phyloP scores from a whole-genome alignment of 2,329 filamentous ascomycete genomes.

The Botryotinia globosa region DNA sequence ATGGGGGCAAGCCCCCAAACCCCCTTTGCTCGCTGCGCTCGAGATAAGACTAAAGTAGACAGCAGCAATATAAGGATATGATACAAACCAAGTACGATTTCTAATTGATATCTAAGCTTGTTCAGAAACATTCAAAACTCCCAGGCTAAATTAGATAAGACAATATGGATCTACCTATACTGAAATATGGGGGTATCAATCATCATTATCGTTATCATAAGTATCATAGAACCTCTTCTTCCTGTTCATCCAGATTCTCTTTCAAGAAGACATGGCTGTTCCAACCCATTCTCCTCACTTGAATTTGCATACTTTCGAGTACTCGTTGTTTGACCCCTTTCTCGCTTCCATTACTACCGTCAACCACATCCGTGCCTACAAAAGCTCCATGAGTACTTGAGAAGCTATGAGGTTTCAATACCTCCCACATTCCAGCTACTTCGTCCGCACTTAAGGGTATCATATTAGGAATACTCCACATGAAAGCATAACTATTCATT shows the following conservation, averaged over 20 bases:
- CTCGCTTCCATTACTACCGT: slow-evolving; percentile 38
- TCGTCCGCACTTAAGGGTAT: slow-evolving; percentile 67
- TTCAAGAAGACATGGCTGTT: slow-evolving; percentile 32
- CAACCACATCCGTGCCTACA: slow-evolving; percentile 58
- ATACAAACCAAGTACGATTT: neutral
- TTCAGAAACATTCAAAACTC: neutral
- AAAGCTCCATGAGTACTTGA: slow-evolving; percentile 67
- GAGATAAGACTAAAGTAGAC: neutral
- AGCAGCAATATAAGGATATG: neutral
- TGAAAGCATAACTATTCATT: slow-evolving; percentile 62
- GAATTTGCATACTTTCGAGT: slow-evolving; percentile 74
- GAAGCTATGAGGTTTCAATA: slow-evolving; percentile 61
- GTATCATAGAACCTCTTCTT: slow-evolving; percentile 16
- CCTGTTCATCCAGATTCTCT: slow-evolving; percentile 23
- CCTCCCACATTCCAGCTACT: slow-evolving; percentile 67
- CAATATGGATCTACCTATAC: neutral
- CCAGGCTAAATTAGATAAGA: neutral
- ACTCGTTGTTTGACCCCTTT: slow-evolving; percentile 58
- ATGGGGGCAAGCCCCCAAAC: neutral
- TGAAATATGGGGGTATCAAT: neutral
- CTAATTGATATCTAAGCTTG: neutral
- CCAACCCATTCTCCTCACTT: slow-evolving; percentile 46
- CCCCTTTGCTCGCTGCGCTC: neutral
- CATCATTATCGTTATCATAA: slow-evolving; percentile 6
- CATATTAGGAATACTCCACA: slow-evolving; percentile 74